These are phyloP conservation scores for Phytophthora melonis DNA, from an alignment of 352 stramenopile genomes.

Conservation along the genomic window DNA sequence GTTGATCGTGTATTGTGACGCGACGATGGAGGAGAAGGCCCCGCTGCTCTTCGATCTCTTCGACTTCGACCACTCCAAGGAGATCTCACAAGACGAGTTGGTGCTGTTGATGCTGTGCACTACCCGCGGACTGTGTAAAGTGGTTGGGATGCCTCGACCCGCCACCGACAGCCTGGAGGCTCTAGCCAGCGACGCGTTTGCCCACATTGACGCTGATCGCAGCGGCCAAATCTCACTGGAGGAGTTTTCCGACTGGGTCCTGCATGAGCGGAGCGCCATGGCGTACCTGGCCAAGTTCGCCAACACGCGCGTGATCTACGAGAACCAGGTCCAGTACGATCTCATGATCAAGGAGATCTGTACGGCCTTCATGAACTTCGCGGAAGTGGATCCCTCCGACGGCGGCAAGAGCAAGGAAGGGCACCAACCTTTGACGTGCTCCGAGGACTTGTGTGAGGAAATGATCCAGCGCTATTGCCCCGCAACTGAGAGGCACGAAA, in stretches of 20 bases:
- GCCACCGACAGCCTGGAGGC: slow-evolving; percentile 59
- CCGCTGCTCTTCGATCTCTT: slow-evolving; percentile 83
- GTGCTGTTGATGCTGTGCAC: slow-evolving; percentile 80
- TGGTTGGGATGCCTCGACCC: slow-evolving; percentile 64
- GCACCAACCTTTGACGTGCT: slow-evolving; percentile 44
- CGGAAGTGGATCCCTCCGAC: slow-evolving; percentile 6
- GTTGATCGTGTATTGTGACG: slow-evolving; percentile 78
- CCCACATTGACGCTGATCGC: slow-evolving; percentile 61
- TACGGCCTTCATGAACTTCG: slow-evolving; percentile 56
- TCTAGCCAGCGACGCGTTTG: slow-evolving; percentile 60
- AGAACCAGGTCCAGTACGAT: slow-evolving; percentile 76
- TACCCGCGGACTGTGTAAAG: slow-evolving; percentile 77
- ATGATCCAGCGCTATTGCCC: slow-evolving; percentile 56
- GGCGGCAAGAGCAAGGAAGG: not conserved
- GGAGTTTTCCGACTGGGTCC: slow-evolving; percentile 68
- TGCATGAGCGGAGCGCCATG: slow-evolving; percentile 59
- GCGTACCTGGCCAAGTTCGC: slow-evolving; percentile 71
- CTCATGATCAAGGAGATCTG: slow-evolving; percentile 63
- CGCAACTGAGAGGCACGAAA: slow-evolving; percentile 39
- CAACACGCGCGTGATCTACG: slow-evolving; percentile 69
- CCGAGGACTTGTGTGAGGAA: slow-evolving; percentile 43
- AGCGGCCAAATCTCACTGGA: slow-evolving; percentile 68
- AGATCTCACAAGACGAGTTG: slow-evolving; percentile 73
- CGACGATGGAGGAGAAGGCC: slow-evolving; percentile 69
- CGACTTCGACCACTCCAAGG: slow-evolving; percentile 80